phyloP scores from a whole-genome alignment of 2,329 filamentous ascomycete genomes.

The Bertia moriformis region DNA sequence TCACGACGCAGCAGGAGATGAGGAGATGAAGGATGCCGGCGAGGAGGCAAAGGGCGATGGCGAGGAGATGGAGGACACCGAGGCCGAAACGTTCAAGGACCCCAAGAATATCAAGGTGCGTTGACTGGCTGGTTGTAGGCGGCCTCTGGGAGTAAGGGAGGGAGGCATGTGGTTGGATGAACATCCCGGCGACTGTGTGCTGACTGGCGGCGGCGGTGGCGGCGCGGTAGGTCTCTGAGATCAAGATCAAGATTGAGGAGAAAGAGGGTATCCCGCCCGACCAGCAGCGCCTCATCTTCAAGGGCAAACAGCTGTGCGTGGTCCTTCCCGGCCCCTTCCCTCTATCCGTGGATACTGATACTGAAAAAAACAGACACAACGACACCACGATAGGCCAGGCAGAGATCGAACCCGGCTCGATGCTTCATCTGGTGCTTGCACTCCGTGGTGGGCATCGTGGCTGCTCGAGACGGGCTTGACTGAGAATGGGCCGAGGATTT shows the following conservation, averaged over 20 bases:
- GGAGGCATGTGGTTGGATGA: too few relatives aligned
- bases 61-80: too few relatives aligned
- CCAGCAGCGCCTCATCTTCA: conserved; percentile 89
- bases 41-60: too few relatives aligned
- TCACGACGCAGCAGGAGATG: not conserved
- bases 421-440: conserved; percentile 86
- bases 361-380: conserved; percentile 52
- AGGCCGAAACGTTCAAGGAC: too few relatives aligned
- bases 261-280: conserved; percentile 96
- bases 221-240: conserved; percentile 70
- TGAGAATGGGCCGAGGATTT: too few relatives aligned
- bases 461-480: too few relatives aligned
- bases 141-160: too few relatives aligned
- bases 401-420: conserved; percentile 78
- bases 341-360: not conserved
- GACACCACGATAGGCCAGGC: conserved; percentile 90
- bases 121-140: too few relatives aligned
- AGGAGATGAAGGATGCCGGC: not conserved
- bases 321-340: too few relatives aligned
- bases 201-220: not conserved
- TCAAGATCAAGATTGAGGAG: conserved; percentile 98
- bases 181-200: not conserved
- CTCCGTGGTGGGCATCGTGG: conserved; percentile 87
- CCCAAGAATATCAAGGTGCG: too few relatives aligned
- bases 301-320: conserved; percentile 89